Base-by-base conservation (phyloP, 306 rosid species). In the Pyrus bretschneideri region DNA sequence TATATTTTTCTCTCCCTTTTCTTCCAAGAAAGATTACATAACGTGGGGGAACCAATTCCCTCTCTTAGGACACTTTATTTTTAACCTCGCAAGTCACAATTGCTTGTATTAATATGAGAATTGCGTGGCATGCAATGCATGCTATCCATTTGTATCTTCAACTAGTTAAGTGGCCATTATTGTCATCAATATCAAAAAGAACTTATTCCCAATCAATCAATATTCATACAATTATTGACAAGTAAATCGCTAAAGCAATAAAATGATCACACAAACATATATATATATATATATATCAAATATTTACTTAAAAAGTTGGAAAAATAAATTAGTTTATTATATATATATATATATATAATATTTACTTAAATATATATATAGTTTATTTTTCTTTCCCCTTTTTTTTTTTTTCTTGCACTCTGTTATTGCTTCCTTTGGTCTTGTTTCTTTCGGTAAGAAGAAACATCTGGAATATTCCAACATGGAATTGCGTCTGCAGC, bases 391-490 rank as follows among this genome's bases (percentile, higher is more conserved):
- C 29, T n/a, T 57, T 57, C 38, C 60, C 25, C 1, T 54, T 1
- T 33, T 33, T 5, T 54, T 5, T 5, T 5, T 51, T 33, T 35
- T 4, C 58, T 78, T 70, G 75, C 70, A 60, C 21, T 69, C 74
- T 35, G 9, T 35, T 35, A 1, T 35, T 35, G 40, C 40, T 35
- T 6, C 40, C 40, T 6, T 80, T 57, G 82, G 63, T 80, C 79
- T 80, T 74, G 71, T 84, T 79, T 82, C 82, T 78, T 80, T 76
- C 73, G 66, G 62, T 46, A 62, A 44, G 80, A 40, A 72, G 81
- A 82, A 82, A 84, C 85, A 61, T 82, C 6, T n/a, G 86, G 88
- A 84, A 88, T 86, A 78, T 90, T 74, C 67, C 71, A 60, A 8
- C 68, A 66, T 68, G 25, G 38, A n/a, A 52, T 69, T 71, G 33